Base-by-base conservation (phyloP, 306 rosid species). In the Morella rubra region DNA sequence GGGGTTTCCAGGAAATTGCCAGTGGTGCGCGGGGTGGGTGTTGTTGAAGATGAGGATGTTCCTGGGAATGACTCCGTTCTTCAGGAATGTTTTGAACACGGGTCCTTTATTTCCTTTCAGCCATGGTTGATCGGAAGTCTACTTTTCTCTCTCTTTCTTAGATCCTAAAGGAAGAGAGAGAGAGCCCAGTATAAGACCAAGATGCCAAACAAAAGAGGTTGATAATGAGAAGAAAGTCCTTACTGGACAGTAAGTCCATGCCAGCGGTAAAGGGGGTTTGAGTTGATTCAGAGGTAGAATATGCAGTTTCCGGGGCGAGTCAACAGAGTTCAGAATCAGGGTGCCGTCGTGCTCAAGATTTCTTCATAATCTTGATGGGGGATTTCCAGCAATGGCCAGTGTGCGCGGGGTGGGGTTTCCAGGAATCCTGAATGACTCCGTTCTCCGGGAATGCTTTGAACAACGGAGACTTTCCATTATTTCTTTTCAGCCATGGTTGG, bases 261-360 rank as follows among this genome's bases (percentile, higher is more conserved):
- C 91, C 87, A 15, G 71, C 86, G 69, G 37, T 32, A 32, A 32
- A 83, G 83, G 6, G 91, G 89, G 7, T 76, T 67, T 32, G 89
- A 86, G 27, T 72, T 79, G 83, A 94, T 86, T 69, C 85, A 82
- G 84, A 94, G 91, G 83, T 91, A 97, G 84, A 86, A 94, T 78
- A 97, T 97, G 37, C 37, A 2, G 37, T 32, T 32, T 32, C 37
- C 2, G 3, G 37, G 98, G 74, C 91, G 97, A 4, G 90, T 87
- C 32, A 91, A 80, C 73, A 86, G 79, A 75, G 90, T 74, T 79
- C 84, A 86, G 94, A 91, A 42, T 85, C 84, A 0, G 91, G 96
- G 80, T 94, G 96, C 9, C 96, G 81, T 3, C 97, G 95, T 7
- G 89, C 81, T 45, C 70, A 89, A 42, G 52, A 74, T 77, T 58